Conservation (phyloP, 768 basidiomycete genomes). For the Podaxis carcinomalis region DNA sequence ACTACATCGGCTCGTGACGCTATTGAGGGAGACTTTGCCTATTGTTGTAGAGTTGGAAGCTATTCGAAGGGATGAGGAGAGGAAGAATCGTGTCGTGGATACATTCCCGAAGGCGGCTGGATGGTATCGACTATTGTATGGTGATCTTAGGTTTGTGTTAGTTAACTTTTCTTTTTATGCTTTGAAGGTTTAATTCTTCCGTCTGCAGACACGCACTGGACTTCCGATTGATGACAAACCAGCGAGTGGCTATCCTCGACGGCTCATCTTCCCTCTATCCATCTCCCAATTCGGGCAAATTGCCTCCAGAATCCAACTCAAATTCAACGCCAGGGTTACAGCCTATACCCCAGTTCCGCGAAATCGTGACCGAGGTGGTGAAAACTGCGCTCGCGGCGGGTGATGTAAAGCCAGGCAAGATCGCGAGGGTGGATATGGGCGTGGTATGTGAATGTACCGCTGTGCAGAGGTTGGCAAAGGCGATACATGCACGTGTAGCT, state of each 20-base stretch:
- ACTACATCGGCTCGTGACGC: conserved; percentile 58
- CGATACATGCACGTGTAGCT: conserved; percentile 46
- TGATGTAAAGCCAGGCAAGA: conserved; percentile 28
- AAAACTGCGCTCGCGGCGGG: conserved; percentile 31
- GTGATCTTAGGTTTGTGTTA: conserved; percentile 52
- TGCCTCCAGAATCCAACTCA: conserved; percentile 4
- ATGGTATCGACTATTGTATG: conserved; percentile 77
- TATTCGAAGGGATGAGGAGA: conserved; percentile 34
- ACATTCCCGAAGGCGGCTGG: conserved; percentile 77
- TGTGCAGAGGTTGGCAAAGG: conserved; percentile 43
- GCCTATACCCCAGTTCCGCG: conserved; percentile 56
- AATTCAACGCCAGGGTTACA: conserved; percentile 34
- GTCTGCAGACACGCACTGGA: conserved; percentile 67
- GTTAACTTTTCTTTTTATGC: not conserved
- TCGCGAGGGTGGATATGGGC: conserved; percentile 59
- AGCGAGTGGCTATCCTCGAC: conserved; percentile 70
- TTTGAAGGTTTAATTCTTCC: not conserved
- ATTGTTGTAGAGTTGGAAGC: conserved; percentile 69
- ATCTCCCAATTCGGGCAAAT: conserved; percentile 13
- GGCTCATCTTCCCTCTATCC: conserved; percentile 59
- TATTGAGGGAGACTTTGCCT: conserved; percentile 75
- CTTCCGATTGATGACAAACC: conserved; percentile 66
- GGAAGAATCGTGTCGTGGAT: conserved; percentile 40
- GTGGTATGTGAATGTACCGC: conserved; percentile 51
- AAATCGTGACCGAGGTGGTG: conserved; percentile 48